phyloP scores from a whole-genome alignment of 2,329 filamentous ascomycete species.

The Daldinia sp. region DNA sequence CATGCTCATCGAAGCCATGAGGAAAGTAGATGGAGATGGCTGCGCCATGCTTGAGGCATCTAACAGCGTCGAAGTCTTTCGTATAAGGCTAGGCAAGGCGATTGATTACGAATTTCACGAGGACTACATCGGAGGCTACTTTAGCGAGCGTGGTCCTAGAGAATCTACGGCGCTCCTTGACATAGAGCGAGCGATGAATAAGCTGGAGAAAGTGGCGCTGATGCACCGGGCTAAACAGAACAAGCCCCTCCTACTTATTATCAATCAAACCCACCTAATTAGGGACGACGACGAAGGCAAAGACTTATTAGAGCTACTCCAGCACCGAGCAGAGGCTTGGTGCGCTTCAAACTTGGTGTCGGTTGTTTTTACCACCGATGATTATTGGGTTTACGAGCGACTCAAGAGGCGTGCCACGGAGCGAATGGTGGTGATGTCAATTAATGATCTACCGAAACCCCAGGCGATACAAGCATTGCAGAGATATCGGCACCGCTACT shows the following conservation, averaged over 20 bases:
- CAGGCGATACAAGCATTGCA: constrained; percentile 79
- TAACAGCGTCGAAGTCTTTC: constrained; percentile 92
- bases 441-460: constrained; percentile 81
- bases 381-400: constrained; percentile 98
- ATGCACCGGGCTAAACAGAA: constrained; percentile 67
- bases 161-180: constrained; percentile 93
- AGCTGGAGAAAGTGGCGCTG: constrained; percentile 94
- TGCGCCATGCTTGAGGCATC: constrained; percentile 97
- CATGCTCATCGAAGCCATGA: constrained; percentile 96
- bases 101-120: constrained; percentile 97
- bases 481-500: constrained; percentile 84
- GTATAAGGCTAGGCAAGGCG: constrained; percentile 89
- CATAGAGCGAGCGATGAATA: constrained; percentile 96
- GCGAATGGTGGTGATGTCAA: constrained; percentile 90
- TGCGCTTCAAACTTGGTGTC: constrained; percentile 91
- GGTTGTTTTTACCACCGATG: constrained; percentile 93
- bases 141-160: constrained; percentile 90
- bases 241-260: constrained; percentile 85
- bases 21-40: constrained; percentile 86
- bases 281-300: constrained; percentile 92
- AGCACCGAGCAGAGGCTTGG: constrained; percentile 97
- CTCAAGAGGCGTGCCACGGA: constrained; percentile 86
- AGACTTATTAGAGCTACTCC: constrained; percentile 90
- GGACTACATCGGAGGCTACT: constrained; percentile 96
- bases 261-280: constrained; percentile 92